phyloP scores from a whole-genome alignment of 2,329 filamentous ascomycete species.

The Diaporthe nobilis region DNA sequence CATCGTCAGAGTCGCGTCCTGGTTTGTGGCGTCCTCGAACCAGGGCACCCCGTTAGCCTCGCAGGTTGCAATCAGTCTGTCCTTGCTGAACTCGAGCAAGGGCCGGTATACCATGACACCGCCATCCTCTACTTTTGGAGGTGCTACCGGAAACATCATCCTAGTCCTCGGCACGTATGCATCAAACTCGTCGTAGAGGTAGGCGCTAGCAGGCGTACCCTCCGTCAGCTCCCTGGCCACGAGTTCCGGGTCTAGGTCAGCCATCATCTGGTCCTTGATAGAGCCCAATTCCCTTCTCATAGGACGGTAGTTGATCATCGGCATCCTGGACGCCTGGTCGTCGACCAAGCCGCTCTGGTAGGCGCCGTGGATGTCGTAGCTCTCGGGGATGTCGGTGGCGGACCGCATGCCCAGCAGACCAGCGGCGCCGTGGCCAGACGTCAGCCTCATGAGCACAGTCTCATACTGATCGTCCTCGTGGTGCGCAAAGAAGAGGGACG shows the following conservation, averaged over 20 bases:
- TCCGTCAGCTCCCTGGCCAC: slow-evolving; percentile 40
- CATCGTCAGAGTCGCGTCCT: slow-evolving; percentile 80
- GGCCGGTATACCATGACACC: slow-evolving; percentile 79
- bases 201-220: slow-evolving; percentile 34
- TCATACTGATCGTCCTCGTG: slow-evolving; percentile 94
- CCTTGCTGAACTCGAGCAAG: slow-evolving; percentile 79
- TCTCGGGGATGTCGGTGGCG: slow-evolving; percentile 84
- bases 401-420: slow-evolving; percentile 80
- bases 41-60: slow-evolving; percentile 76
- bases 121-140: slow-evolving; percentile 69
- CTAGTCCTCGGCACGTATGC: slow-evolving; percentile 42
- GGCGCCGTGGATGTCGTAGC: slow-evolving; percentile 79
- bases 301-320: slow-evolving; percentile 56
- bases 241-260: slow-evolving; percentile 45
- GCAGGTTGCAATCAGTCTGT: slow-evolving; percentile 82
- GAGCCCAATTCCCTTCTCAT: slow-evolving; percentile 43
- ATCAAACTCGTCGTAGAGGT: slow-evolving; percentile 46
- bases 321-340: slow-evolving; percentile 55
- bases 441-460: slow-evolving; percentile 85
- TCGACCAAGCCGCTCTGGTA: slow-evolving; percentile 74
- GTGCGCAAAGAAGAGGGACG: slow-evolving; percentile 82
- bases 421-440: slow-evolving; percentile 75
- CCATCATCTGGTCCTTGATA: slow-evolving; percentile 48
- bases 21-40: slow-evolving; percentile 90
- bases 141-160: slow-evolving; percentile 40